Base-by-base conservation (phyloP, 768 basidiomycete species). In the Rhizopogon rudus region DNA sequence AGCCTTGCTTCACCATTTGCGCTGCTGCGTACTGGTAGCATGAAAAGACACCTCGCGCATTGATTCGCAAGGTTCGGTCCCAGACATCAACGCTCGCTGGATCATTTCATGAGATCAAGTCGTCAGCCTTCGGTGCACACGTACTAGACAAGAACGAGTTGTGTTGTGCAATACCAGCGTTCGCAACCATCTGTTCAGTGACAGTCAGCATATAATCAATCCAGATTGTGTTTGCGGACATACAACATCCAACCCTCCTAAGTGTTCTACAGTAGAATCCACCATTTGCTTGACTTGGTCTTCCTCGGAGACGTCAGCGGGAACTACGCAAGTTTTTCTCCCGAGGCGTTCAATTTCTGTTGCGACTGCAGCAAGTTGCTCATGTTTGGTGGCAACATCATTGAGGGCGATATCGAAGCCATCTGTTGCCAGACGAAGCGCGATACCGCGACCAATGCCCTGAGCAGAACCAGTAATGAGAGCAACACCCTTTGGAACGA, bases 11-110 rank as follows among this genome's bases (percentile, higher is more conserved):
- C 10, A 83, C 73, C 86, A 87, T 87, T 60, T 81, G 78, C 51
- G 70, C 71, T 16, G 81, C 84, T 1, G 84, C 86, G 55, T 84
- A 74, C 52, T 84, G 81, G 48, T 85, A 86, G 63, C 81, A 86
- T 58, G 81, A 74, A 69, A 82, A 84, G 2, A 75, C 69, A 39
- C 83, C 84, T 50, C 79, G 76, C 56, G 77, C 72, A 61, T 87
- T 87, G 61, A 86, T 69, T 5, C 73, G 68, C 58, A 78, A 70
- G 13, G 70, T 39, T 61, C 62, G 67, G 61, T 83, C 74, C 73
- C 70, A 77, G 0, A 73, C 66, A 8, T 74, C 67, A 1, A 70
- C 44, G 2, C 64, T 61, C 4, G 71, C 80, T 71, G 35, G 9
- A n/a, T 9, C 25, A 28, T 28, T 8, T 25, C 12, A 44, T 28